These are phyloP conservation scores for Microbotryum silenes-acaulis DNA, from an alignment of 1,284 basidiomycete species.

Conservation along the genomic window DNA sequence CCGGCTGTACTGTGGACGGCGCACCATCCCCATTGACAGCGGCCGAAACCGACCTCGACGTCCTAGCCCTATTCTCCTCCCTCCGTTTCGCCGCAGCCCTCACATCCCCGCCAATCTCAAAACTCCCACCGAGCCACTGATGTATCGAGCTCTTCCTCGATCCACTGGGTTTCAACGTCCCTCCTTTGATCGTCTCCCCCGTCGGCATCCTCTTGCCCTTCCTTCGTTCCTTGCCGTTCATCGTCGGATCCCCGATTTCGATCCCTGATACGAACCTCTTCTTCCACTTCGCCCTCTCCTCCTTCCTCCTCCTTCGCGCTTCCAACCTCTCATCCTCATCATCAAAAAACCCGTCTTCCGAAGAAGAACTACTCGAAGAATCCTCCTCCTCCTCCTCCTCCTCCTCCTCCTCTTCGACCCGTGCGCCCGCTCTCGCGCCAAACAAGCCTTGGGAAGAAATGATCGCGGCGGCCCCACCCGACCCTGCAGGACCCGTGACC, in stretches of 20 bases:
- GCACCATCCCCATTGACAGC: not conserved
- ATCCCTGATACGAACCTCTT: not conserved
- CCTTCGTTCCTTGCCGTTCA: not conserved
- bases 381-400: not conserved
- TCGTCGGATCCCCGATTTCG: not conserved
- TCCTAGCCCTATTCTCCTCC: conserved; percentile 3
- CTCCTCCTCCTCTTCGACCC: not conserved
- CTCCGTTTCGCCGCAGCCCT: conserved; percentile 16
- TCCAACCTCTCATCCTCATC: not conserved
- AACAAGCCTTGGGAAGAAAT: too few species aligned
- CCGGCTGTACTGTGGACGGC: not conserved
- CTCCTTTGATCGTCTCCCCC: not conserved
- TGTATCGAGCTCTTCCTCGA: conserved; percentile 9
- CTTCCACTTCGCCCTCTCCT: not conserved
- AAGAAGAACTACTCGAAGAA: not conserved
- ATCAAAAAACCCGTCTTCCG: not conserved
- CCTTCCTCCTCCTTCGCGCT: not conserved
- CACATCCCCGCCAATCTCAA: conserved; percentile 26
- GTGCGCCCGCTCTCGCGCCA: not conserved
- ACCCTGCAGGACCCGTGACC: not conserved
- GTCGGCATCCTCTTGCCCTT: not conserved
- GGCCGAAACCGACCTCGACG: conserved; percentile 1
- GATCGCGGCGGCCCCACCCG: not conserved
- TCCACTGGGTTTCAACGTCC: not conserved
- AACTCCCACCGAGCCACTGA: conserved; percentile 19